These are phyloP conservation scores for Xylaria longipes DNA, from an alignment of 495 filamentous ascomycete genomes.

Conservation along the genomic window DNA sequence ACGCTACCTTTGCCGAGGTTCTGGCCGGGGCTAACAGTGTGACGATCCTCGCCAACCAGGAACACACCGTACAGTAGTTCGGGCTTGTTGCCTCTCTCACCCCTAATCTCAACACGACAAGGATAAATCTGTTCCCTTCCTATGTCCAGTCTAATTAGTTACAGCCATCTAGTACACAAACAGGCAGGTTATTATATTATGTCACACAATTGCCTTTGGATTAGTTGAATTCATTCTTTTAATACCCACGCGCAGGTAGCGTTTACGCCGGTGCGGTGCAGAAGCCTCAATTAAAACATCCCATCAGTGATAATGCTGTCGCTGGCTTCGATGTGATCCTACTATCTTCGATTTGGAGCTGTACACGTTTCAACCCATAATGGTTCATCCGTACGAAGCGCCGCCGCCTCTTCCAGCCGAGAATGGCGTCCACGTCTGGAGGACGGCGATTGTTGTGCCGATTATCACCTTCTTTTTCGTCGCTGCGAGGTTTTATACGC, in stretches of 20 bases:
- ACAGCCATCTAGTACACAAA: neutral
- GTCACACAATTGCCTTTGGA: neutral
- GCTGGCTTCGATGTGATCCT: conserved; percentile 26
- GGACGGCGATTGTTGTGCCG: conserved; percentile 39
- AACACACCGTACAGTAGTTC: neutral
- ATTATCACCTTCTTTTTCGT: conserved; percentile 41
- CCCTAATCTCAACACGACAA: conserved; percentile 18
- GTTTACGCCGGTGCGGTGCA: neutral
- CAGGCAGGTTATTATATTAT: conserved; percentile 9
- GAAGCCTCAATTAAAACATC: conserved; percentile 3
- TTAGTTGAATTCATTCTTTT: conserved; percentile 4
- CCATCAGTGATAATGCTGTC: conserved; percentile 3
- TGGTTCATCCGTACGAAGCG: conserved; percentile 29
- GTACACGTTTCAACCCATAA: conserved; percentile 18
- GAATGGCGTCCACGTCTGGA: conserved; percentile 42
- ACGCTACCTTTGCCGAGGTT: neutral
- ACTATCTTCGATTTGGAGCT: conserved; percentile 10
- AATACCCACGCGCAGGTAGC: conserved; percentile 17
- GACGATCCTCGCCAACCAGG: neutral
- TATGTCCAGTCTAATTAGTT: neutral
- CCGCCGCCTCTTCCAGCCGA: conserved; percentile 37
- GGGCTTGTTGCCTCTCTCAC: neutral
- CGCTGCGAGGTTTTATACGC: conserved; percentile 38
- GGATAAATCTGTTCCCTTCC: conserved; percentile 7
- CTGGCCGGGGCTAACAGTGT: neutral